Conservation (phyloP, 2,329 filamentous ascomycete species). For the Ascochyta fabae region DNA sequence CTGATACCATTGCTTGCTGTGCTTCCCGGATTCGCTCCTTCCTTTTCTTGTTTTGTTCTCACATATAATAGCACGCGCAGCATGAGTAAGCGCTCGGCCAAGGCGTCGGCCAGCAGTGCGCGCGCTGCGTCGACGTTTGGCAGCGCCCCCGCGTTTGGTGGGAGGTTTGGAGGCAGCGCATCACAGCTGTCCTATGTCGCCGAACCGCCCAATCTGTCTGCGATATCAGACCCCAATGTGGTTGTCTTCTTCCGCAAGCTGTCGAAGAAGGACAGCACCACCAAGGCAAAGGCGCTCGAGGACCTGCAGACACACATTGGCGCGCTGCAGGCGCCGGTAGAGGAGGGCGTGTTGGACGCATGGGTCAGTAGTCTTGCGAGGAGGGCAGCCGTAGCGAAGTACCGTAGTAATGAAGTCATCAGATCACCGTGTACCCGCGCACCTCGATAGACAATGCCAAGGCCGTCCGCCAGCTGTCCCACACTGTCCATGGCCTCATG, state of each 20-base stretch:
- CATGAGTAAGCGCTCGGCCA: constrained; percentile 68
- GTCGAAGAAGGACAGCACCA: constrained; percentile 89
- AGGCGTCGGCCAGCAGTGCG: constrained; percentile 68
- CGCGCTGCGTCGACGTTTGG: constrained; percentile 60
- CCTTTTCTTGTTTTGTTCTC: constrained; percentile 8
- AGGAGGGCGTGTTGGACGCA: constrained; percentile 83
- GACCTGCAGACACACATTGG: constrained; percentile 74
- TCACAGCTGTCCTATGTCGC: constrained; percentile 84
- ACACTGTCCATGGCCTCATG: constrained; percentile 72
- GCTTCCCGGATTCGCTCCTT: constrained; percentile 10
- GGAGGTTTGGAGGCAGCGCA: constrained; percentile 57
- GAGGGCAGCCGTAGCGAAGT: background rate
- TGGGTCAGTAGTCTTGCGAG: constrained; percentile 70
- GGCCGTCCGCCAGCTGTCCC: constrained; percentile 85
- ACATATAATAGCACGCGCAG: constrained; percentile 16
- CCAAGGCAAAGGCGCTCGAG: constrained; percentile 88
- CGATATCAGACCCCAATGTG: constrained; percentile 78
- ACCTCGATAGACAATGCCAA: constrained; percentile 88
- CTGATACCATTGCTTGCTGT: background rate
- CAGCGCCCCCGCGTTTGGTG: constrained; percentile 41
- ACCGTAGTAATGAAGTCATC: constrained; percentile 22
- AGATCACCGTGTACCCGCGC: constrained; percentile 87
- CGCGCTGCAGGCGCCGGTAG: constrained; percentile 66
- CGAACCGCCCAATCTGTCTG: constrained; percentile 80
- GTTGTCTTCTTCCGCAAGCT: constrained; percentile 93